Conservation (phyloP, 768 basidiomycete genomes). For the Rubroboletus satanas region DNA sequence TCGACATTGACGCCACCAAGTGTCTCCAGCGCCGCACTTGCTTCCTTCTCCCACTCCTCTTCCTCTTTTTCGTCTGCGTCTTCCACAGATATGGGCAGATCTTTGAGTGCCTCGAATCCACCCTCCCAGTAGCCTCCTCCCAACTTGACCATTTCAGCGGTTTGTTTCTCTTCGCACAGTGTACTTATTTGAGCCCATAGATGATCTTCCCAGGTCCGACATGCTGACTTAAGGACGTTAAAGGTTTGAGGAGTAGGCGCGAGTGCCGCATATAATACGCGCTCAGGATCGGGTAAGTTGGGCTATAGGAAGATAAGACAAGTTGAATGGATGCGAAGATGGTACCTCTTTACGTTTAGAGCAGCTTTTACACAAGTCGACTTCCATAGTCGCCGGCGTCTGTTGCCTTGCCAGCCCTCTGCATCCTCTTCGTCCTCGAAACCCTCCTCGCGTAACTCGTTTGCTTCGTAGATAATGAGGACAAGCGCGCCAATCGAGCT, state of each 20-base stretch:
- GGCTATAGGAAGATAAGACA: slow-evolving; percentile 35
- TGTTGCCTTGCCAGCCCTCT: slow-evolving; percentile 70
- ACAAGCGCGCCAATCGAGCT: slow-evolving; percentile 3
- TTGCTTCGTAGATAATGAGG: slow-evolving; percentile 40
- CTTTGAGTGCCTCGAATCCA: slow-evolving; percentile 46
- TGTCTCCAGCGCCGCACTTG: slow-evolving; percentile 51
- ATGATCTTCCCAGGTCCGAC: slow-evolving; percentile 91
- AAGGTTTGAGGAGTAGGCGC: slow-evolving; percentile 68
- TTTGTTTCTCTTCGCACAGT: slow-evolving; percentile 77
- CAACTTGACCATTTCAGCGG: slow-evolving; percentile 59
- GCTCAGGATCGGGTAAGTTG: slow-evolving; percentile 64
- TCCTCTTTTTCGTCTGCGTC: slow-evolving; percentile 38
- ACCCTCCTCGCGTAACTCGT: slow-evolving; percentile 47
- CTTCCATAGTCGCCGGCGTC: slow-evolving; percentile 82
- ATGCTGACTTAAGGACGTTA: slow-evolving; percentile 63
- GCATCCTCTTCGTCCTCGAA: slow-evolving; percentile 40
- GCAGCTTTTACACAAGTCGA: slow-evolving; percentile 76
- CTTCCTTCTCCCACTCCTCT: slow-evolving; percentile 66
- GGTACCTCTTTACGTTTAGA: slow-evolving; percentile 49
- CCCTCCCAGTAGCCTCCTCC: slow-evolving; percentile 80
- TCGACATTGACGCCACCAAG: slow-evolving; percentile 55
- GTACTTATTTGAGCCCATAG: slow-evolving; percentile 88
- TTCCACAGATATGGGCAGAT: slow-evolving; percentile 27
- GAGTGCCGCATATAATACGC: slow-evolving; percentile 85
- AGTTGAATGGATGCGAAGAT: background rate